These are phyloP conservation scores for Colletotrichum simmondsii DNA, from an alignment of 2,329 filamentous ascomycete genomes.

Conservation along the genomic window DNA sequence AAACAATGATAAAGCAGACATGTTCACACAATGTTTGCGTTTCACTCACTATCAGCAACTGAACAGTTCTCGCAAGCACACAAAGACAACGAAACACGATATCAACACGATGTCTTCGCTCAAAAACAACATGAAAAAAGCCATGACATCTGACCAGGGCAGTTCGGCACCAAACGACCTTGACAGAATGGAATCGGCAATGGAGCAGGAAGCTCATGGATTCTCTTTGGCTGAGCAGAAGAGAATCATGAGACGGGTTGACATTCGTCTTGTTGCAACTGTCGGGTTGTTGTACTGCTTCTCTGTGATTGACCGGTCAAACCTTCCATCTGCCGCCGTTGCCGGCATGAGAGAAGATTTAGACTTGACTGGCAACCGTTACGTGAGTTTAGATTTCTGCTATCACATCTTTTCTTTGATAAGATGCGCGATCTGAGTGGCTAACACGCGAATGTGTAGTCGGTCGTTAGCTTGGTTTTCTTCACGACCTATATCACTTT, in stretches of 20 bases:
- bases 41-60: not conserved
- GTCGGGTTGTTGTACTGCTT: constrained; percentile 38
- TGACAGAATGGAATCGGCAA: not conserved
- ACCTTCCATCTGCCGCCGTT: constrained; percentile 33
- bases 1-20: not conserved
- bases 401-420: not conserved
- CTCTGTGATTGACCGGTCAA: constrained; percentile 37
- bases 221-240: not conserved
- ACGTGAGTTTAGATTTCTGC: constrained; percentile 13
- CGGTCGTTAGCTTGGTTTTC: constrained; percentile 36
- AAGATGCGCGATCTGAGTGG: not conserved
- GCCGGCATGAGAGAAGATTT: constrained; percentile 34
- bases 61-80: not conserved
- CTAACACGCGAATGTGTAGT: constrained; percentile 4
- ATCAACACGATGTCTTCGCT: not conserved
- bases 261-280: constrained; percentile 45
- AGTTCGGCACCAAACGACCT: not conserved
- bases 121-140: not conserved
- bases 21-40: not conserved
- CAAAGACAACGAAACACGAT: not conserved
- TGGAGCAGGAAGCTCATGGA: not conserved
- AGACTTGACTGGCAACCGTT: constrained; percentile 32
- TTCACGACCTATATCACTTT: constrained; percentile 39
- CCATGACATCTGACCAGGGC: no score
- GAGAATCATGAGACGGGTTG: constrained; percentile 39